phyloP scores from a whole-genome alignment of 2,329 filamentous ascomycete genomes.

The Westerdykella sp. region DNA sequence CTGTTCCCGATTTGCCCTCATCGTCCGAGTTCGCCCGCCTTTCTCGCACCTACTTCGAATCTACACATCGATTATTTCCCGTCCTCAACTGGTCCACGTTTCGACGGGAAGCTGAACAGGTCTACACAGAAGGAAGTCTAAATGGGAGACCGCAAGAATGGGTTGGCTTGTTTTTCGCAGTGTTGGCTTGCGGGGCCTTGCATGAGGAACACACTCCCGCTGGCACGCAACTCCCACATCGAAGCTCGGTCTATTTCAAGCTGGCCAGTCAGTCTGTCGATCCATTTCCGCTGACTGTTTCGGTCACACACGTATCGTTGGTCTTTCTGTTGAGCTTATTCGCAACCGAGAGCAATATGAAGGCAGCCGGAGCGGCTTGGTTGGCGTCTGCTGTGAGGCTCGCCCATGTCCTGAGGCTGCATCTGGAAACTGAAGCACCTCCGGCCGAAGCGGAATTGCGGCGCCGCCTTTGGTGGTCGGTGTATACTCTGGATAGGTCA shows the following conservation, averaged over 20 bases:
- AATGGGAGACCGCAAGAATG: slow-evolving; percentile 61
- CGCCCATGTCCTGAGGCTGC: slow-evolving; percentile 76
- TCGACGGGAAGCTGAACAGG: slow-evolving; percentile 63
- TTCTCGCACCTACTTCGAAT: slow-evolving; percentile 67
- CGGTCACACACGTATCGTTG: slow-evolving; percentile 67
- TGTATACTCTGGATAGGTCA: slow-evolving; percentile 82
- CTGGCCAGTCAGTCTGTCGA: slow-evolving; percentile 64
- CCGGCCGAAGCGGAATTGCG: slow-evolving; percentile 79
- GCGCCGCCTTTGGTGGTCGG: slow-evolving; percentile 84
- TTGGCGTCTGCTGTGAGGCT: slow-evolving; percentile 71
- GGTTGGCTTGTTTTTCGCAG: slow-evolving; percentile 72
- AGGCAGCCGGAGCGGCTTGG: slow-evolving; percentile 81
- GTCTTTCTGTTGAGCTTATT: slow-evolving; percentile 71
- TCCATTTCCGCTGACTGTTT: slow-evolving; percentile 73
- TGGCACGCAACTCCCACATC: slow-evolving; percentile 49
- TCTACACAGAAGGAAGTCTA: slow-evolving; percentile 63
- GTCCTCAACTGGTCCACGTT: slow-evolving; percentile 87
- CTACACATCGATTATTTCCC: slow-evolving; percentile 74
- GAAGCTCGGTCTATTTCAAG: slow-evolving; percentile 63
- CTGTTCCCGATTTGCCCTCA: slow-evolving; percentile 61
- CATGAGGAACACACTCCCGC: slow-evolving; percentile 56
- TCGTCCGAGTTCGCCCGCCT: slow-evolving; percentile 65
- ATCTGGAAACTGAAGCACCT: slow-evolving; percentile 65
- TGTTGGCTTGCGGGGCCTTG: slow-evolving; percentile 75
- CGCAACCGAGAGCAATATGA: slow-evolving; percentile 78